These are phyloP conservation scores for Yamadazyma sp. DNA, from an alignment of 805 yeast species.

Conservation along the genomic window DNA sequence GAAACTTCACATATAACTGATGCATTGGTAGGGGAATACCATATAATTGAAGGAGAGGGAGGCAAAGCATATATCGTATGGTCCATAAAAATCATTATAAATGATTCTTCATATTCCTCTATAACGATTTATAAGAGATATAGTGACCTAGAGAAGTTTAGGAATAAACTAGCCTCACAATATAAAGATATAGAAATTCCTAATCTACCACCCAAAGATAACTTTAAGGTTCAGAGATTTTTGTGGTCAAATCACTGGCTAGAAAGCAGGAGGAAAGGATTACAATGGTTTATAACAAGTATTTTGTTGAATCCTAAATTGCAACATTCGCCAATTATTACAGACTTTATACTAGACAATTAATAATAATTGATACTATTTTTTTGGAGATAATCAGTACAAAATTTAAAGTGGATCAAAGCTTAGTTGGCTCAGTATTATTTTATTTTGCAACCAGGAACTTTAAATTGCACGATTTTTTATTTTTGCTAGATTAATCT, in stretches of 20 bases:
- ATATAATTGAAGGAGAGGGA: conserved; percentile 34
- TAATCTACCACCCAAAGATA: conserved; percentile 50
- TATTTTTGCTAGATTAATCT: too few relatives aligned
- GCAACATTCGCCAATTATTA: conserved; percentile 36
- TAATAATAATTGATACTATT: too few relatives aligned
- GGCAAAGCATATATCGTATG: conserved; percentile 38
- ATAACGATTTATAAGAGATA: conserved; percentile 58
- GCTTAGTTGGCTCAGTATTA: too few relatives aligned
- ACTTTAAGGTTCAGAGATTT: conserved; percentile 35
- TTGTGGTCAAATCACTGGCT: conserved; percentile 45
- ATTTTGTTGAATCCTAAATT: conserved; percentile 50
- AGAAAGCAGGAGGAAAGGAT: conserved; percentile 51
- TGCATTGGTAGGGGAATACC: conserved; percentile 41
- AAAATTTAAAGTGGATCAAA: too few relatives aligned
- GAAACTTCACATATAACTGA: conserved; percentile 34
- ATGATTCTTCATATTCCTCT: conserved; percentile 36
- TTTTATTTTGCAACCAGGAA: too few relatives aligned
- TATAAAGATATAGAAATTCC: conserved; percentile 45
- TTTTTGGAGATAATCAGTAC: neutral
- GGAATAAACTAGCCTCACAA: conserved; percentile 37
- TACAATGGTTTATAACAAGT: conserved; percentile 58
- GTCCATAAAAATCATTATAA: conserved; percentile 34
- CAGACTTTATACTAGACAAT: conserved; percentile 17
- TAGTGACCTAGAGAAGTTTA: conserved; percentile 56
- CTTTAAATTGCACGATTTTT: too few relatives aligned